Percentiles rank a stretch among this genome's conserved stretches.
Conservation (phyloP, 2,329 filamentous ascomycete genomes). For the Dendrostoma leiphaemia region DNA sequence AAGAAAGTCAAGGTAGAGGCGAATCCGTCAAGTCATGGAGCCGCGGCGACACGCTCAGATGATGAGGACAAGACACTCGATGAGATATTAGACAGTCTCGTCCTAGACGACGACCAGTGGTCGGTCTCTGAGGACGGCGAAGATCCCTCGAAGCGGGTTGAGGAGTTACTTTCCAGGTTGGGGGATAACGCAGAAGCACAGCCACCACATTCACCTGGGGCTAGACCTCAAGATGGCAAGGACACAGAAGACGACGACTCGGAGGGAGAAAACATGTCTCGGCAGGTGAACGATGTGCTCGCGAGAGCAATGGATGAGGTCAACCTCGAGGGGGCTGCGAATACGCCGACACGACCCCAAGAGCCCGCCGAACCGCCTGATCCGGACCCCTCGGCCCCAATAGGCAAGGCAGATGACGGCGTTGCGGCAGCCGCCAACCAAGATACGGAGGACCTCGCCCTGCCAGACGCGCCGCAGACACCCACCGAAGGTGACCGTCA, state of each 20-base stretch:
- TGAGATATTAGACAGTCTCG: constrained; percentile 46
- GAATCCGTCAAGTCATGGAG: neutral
- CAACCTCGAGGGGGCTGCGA: constrained; percentile 30
- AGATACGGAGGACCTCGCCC: constrained; percentile 1
- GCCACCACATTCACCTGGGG: neutral
- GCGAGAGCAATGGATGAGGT: constrained; percentile 45
- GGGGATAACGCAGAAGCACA: constrained; percentile 24
- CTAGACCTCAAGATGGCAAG: neutral
- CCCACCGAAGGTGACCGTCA: constrained; percentile 1
- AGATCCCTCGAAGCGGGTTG: constrained; percentile 21
- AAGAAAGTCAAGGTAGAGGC: neutral
- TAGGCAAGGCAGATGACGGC: neutral
- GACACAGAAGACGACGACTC: constrained; percentile 37
- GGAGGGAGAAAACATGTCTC: constrained; percentile 48
- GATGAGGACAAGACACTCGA: constrained; percentile 42
- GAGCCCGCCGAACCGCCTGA: neutral
- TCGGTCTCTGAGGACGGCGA: constrained; percentile 19
- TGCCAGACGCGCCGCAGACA: constrained; percentile 5
- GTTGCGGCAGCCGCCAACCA: neutral
- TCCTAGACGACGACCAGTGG: constrained; percentile 26
- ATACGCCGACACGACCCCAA: neutral
- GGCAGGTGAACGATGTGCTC: constrained; percentile 43
- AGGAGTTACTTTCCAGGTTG: constrained; percentile 15
- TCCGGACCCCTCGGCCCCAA: constrained; percentile 16
- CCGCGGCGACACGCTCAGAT: constrained; percentile 26